Evolutionary conservation across 768 basidiomycete species (phyloP), one percentile per base, ranked within the genome.

Genomic region (Calocybe indica): DNA sequence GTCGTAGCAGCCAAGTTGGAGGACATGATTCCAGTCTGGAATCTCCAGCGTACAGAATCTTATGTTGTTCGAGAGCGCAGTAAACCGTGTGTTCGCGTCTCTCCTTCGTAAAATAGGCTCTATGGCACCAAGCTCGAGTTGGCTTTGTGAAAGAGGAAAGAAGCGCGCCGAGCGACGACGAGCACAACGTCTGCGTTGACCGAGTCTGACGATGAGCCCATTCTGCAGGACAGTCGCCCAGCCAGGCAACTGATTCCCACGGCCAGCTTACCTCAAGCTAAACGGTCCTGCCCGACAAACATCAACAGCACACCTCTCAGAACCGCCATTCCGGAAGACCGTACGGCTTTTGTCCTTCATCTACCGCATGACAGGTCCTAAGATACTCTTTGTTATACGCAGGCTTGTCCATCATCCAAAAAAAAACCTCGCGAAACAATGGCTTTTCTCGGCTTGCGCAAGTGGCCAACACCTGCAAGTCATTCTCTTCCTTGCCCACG

Each of bases 381-480:
- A 10, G 22, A 29, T 2, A n/a, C 28, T 38, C 13, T 12, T 22
- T 22, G 22, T 22, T 22, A 22, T 22, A 22, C 22, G 22, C 22
- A 22, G 22, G 22, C 22, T 22, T 22, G 22, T 7, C n/a, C 33
- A 9, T 33, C 38, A 9, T 42, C 48, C 50, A 56, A 50, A 40
- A 58, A 60, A 52, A 47, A 61, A 54, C 22, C 22, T 22, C 22
- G 22, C 22, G 22, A 22, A 22, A 22, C 22, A 65, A 87, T 87
- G 85, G 76, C 80, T 59, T 85, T 87, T 75, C 69, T 89, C 58
- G 85, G 85, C 71, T 71, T 85, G 55, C 85, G 86, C 68, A 85
- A 86, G 71, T 89, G 83, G 83, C 76, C 84, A 50, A 85, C 83
- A 56, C 86, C 86, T 48, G 86, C 74, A 70, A 66, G 82, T 79